Evolutionary conservation across 2,329 filamentous ascomycete species (phyloP).

Genomic region (Aspergillus glaucus): DNA sequence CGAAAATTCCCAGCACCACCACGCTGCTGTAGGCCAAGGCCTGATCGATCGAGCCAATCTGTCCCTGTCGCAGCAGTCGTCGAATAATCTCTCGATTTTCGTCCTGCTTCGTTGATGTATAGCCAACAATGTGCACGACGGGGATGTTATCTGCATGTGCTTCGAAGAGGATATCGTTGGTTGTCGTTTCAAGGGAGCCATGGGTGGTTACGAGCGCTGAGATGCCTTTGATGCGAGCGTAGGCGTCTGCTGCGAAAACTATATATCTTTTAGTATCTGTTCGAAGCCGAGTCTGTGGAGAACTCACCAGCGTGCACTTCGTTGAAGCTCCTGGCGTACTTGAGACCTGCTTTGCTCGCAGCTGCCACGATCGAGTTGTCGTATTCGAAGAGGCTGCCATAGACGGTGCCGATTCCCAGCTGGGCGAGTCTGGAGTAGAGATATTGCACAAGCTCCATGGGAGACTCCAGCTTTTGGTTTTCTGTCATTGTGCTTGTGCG

Average conservation of each 20-base stretch:
- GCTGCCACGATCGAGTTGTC: background rate
- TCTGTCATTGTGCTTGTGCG: background rate
- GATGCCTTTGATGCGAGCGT: background rate
- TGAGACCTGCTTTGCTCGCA: background rate
- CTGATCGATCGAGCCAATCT: background rate
- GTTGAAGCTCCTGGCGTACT: background rate
- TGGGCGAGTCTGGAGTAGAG: slow-evolving; percentile 11
- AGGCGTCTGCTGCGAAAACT: background rate
- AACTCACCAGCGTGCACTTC: background rate
- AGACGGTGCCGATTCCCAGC: slow-evolving; percentile 11
- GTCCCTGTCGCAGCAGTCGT: background rate
- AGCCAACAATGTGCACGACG: background rate
- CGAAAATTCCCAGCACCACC: background rate
- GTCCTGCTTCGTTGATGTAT: background rate
- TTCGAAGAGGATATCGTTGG: background rate
- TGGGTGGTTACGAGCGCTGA: background rate
- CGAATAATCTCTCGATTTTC: background rate
- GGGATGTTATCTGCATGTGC: background rate
- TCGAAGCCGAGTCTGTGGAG: background rate
- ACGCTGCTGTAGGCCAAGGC: background rate
- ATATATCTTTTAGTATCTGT: background rate
- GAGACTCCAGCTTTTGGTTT: background rate
- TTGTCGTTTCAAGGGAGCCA: background rate
- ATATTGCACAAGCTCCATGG: background rate
- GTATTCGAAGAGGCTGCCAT: background rate